These are phyloP conservation scores for Ceratorhiza oryzae-sativae DNA, from an alignment of 1,284 basidiomycete species.

Conservation along the genomic window DNA sequence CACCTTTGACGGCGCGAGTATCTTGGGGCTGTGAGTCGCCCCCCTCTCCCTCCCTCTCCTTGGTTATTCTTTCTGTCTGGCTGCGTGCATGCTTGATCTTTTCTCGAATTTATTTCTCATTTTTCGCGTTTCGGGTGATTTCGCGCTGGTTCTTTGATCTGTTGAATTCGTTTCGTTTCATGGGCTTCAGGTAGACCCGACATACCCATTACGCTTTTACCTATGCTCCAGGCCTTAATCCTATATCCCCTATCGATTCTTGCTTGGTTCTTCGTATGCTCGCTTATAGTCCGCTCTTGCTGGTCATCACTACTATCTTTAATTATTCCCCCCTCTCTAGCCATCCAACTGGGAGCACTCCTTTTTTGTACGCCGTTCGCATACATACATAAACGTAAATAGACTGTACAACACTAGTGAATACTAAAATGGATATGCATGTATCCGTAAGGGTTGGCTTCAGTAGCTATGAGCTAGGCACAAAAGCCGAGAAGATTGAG, in stretches of 20 bases:
- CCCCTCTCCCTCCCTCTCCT: neutral
- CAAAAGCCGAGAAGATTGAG: neutral
- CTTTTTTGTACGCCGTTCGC: no score
- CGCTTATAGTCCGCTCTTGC: neutral
- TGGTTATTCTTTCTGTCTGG: constrained; percentile 5
- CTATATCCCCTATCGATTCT: constrained; percentile 12
- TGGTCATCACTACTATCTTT: neutral
- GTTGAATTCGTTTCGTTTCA: neutral
- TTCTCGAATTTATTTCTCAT: neutral
- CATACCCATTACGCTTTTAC: constrained; percentile 10
- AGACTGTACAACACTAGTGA: neutral
- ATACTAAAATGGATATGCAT: no score
- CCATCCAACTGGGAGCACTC: neutral
- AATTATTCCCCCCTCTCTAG: neutral
- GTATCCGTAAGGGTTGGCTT: no score
- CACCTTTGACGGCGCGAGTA: neutral
- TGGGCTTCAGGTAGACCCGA: constrained; percentile 35
- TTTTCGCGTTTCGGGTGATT: neutral
- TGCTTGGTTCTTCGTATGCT: neutral
- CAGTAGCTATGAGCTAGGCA: no score
- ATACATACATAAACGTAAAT: neutral
- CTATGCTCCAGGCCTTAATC: constrained; percentile 23
- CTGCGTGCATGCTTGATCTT: neutral
- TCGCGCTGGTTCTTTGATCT: neutral
- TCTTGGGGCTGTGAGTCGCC: constrained; percentile 1